Evolutionary conservation across 441 rosid species (phyloP), one percentile per base, ranked within the genome.

Genomic region (Omphalea diandra): DNA sequence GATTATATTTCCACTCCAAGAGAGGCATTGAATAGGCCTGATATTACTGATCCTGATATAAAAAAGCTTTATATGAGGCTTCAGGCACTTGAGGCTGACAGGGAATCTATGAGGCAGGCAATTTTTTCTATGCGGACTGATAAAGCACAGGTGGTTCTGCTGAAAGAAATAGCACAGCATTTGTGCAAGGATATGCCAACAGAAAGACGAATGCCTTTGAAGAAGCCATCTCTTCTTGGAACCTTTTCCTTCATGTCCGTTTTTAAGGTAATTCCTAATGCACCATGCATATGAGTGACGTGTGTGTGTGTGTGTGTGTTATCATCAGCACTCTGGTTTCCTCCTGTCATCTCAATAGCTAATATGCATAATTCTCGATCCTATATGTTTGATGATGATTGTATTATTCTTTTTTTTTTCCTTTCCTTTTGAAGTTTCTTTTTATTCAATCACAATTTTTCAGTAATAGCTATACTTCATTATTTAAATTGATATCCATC

Each of bases 41-140:
- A 93, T 68, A 44, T 72, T 68, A 68, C 75, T 70, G 94, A 90
- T 88, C 89, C 93, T 60, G 91, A 87, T 75, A 75, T 96, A 67
- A 79, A 73, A 84, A 95, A 91, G 78, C 91, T 96, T n/a, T 90
- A 85, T 82, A 80, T 67, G 86, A 87, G 99, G 87, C 97, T 96
- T 79, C 99, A 93, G 71, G 90, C 96, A 29, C 90, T 96, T 35
- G 98, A 96, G 86, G 98, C 97, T 47, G 98, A 96, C 76, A 88
- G 99, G 81, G 99, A 96, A 84, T 96, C 97, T 27, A 91, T 96
- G 98, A 90, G 89, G 79, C 97, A 91, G 73, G 93, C 94, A 46
- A 80, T 96, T 66, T 77, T 96, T 79, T 93, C 99, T 2, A 93
- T 93, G 99, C 85, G 97, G 59, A 93, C 97, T 9, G 98, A 93